A percentile compares a stretch with the other conserved stretches of the same genome.
phyloP scores from a whole-genome alignment of 805 yeast genomes.

The Zygosaccharomyces lentus region DNA sequence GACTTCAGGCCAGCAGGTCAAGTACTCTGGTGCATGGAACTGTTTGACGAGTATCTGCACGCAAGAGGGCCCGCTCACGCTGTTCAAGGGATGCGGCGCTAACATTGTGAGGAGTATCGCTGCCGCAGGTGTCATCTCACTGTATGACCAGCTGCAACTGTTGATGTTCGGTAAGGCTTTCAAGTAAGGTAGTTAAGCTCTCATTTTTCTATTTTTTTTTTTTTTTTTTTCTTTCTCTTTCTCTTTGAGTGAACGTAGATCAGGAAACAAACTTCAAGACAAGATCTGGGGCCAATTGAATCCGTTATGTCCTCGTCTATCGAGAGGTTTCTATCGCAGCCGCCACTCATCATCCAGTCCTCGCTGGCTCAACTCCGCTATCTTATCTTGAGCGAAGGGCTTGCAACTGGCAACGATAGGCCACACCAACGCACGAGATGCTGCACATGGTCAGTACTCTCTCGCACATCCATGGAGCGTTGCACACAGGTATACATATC shows the following conservation, averaged over 20 bases:
- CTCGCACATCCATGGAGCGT: constrained; percentile 54
- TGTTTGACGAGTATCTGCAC: constrained; percentile 83
- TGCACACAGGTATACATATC: constrained; percentile 51
- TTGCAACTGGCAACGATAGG: constrained; percentile 20
- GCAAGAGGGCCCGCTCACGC: constrained; percentile 81
- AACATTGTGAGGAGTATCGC: constrained; percentile 98
- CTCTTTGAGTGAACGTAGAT: neutral
- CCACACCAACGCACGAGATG: constrained; percentile 39
- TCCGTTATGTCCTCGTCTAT: constrained; percentile 11
- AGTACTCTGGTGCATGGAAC: constrained; percentile 88
- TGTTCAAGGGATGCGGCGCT: constrained; percentile 98
- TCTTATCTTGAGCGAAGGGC: constrained; percentile 24
- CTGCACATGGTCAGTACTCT: constrained; percentile 76
- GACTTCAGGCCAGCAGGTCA: constrained; percentile 96
- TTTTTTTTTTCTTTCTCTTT: too few relatives aligned
- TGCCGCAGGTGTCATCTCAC: constrained; percentile 96
- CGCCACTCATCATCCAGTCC: constrained; percentile 18
- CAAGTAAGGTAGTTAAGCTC: constrained; percentile 39
- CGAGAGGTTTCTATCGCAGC: constrained; percentile 16
- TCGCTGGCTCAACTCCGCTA: constrained; percentile 19
- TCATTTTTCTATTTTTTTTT: too few relatives aligned
- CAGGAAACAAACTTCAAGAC: neutral
- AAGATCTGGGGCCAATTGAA: neutral
- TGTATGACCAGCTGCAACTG: constrained; percentile 91
- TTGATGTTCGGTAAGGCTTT: constrained; percentile 90